Evolutionary conservation across 2,329 filamentous ascomycete genomes (phyloP), one percentile per base, ranked within the genome.

Genomic region (Epicoccum sorghinum): DNA sequence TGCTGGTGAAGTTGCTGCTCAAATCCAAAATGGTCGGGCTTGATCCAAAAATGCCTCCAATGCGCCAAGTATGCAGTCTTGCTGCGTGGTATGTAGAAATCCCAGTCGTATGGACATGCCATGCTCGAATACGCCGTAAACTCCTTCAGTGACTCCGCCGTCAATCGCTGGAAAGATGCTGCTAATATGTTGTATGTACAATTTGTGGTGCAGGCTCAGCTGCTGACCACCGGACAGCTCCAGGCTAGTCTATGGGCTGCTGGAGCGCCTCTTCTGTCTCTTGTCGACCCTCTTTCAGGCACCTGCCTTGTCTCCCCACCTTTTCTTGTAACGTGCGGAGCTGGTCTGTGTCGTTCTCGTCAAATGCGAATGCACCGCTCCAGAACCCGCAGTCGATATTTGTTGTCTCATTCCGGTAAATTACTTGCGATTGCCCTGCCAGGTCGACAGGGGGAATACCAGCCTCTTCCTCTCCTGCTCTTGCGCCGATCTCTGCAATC

Each of bases 321-420:
- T 73, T 66, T 57, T 76, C 66, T 45, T 67, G 68, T 46, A 78
- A 52, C 36, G 65, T 75, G 7, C 63, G 58, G 7, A 78, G 57
- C 9, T 66, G 67, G 4, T 69, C 55, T 12, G 45, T 47, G 32
- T 75, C 64, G 43, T 67, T 64, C 1, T 72, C 60, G 2, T 72
- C 67, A 42, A 74, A 77, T 3, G 63, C 52, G 40, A 78, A 75
- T 4, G 65, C 66, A 23, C 70, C 70, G 46, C 66, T 72, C 69
- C 76, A 74, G 50, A 76, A 76, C 0, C 77, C 76, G 58, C 73
- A 75, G 38, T 65, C 70, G 29, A 75, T 75, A 42, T 75, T 75
- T 4, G 67, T 67, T 6, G 71, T 75, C 52, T 75, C 71, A 32
- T 70, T 70, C 32, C 72, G 70, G 18, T 48, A 33, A 10, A 61